Evolutionary conservation across 164 flowering plant genomes (phyloP), one percentile per base, ranked within the genome.

Genomic region (Magnolia sinica): DNA sequence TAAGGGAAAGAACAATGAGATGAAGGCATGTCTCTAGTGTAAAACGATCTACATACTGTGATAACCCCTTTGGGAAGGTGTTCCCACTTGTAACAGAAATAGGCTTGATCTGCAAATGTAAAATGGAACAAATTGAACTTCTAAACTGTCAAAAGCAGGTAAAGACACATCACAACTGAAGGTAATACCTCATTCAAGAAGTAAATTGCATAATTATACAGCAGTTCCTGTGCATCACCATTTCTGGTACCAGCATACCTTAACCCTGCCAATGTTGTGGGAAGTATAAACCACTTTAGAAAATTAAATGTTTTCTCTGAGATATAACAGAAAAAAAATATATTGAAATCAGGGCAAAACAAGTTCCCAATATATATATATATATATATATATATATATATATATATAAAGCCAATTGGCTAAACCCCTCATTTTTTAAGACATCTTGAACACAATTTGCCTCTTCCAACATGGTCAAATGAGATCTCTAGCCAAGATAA

Each of bases 221-320:
- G 91, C 80, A 96, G 81, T 75, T 92, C 98, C 78, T 92, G 95
- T 24, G 91, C 95, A 81, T 92, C 81, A 58, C 87, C 94, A 88
- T 96, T 87, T 85, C 87, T 91, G 31, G 93, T 85, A 71, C 98
- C 99, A 81, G 99, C 98, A 87, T 87, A 96, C 80, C 90, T 91
- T 80, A 96, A 81, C 69, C 98, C 98, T 96, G 87, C 75, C 76
- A 77, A 82, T 4, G 68, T 68, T 22, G 31, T 55, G 13, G 61
- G 13, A 55, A 55, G 45, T 7, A 67, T 55, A 52, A 24, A n/a
- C 37, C 11, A 29, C 50, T 68, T 68, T 9, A 68, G 45, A 16
- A 29, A 29, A n/a, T 20, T 68, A 45, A 68, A 68, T 68, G 50
- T 9, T 55, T 13, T 55, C 61, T 55, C 61, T 55, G 61, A 55